phyloP scores from a whole-genome alignment of 768 basidiomycete species.

The Aureoboletus auriporus region DNA sequence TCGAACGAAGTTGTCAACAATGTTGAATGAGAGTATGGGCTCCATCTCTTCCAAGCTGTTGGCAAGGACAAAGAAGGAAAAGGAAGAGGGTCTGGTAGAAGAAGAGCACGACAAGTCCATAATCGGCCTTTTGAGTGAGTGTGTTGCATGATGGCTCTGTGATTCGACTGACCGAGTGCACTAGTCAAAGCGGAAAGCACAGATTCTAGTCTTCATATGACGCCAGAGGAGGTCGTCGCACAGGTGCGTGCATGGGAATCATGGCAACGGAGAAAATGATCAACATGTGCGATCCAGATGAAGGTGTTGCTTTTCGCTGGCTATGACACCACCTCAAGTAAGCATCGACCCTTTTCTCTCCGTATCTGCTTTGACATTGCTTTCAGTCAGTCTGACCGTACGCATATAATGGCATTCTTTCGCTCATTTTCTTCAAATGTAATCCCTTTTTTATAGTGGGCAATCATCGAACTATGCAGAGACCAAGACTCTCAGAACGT shows the following conservation, averaged over 20 bases:
- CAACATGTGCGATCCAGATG: constrained; percentile 18
- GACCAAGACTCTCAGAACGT: constrained; percentile 42
- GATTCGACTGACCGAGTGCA: neutral
- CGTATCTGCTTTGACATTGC: neutral
- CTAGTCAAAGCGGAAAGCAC: constrained; percentile 37
- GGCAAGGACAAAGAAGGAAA: constrained; percentile 30
- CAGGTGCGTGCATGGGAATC: constrained; percentile 18
- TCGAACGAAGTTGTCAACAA: constrained; percentile 21
- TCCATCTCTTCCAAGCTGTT: constrained; percentile 33
- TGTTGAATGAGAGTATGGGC: constrained; percentile 27
- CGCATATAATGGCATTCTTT: neutral
- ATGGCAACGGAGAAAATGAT: neutral
- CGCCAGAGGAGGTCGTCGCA: constrained; percentile 38
- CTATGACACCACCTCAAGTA: constrained; percentile 41
- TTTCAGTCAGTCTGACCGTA: constrained; percentile 25
- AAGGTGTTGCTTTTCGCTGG: constrained; percentile 37
- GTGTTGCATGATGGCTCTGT: neutral
- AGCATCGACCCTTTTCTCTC: neutral
- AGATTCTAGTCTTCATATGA: constrained; percentile 29
- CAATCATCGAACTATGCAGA: constrained; percentile 49
- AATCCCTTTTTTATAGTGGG: constrained; percentile 35
- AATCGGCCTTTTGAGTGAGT: constrained; percentile 35
- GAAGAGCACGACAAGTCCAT: constrained; percentile 33
- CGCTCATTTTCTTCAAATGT: neutral
- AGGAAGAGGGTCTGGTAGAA: constrained; percentile 22